Base-by-base conservation (phyloP, 768 basidiomycete genomes). In the Terana coerulea region DNA sequence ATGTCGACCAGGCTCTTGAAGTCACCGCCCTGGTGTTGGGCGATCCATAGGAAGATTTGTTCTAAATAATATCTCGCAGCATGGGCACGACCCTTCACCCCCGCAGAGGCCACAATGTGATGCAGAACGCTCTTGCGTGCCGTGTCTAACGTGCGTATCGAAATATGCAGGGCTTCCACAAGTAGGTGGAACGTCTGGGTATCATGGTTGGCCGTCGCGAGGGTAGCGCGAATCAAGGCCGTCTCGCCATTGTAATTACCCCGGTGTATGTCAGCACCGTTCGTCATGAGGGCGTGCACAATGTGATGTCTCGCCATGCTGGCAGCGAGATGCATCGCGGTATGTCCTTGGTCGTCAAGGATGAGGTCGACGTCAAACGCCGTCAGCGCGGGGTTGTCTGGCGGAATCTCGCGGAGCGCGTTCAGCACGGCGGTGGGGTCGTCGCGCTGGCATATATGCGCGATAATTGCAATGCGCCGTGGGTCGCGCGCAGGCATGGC, bases 171-270 rank as follows among this genome's bases (percentile, higher is more conserved):
- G 21, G 74, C 69, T 12, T 75, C 67, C 21, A 93, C 80, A 17
- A 95, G 73, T 2, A 69, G 63, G 39, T 77, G 72, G 69, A 98
- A 95, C 4, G 80, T 75, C 60, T 93, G 87, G 34, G 71, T 77
- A 56, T 95, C 93, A 43, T 79, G 86, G 61, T 86, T 87, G 65
- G 93, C 86, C 21, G 91, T 93, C 8, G 95, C 86, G 52, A 98
- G 79, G 52, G 91, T 87, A 5, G 95, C 88, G 34, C 95, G 87
- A 25, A 97, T 91, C 26, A 99, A 80, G 1, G 97, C 86, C 0
- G 95, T 98, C 68, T 99, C 97, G 40, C 97, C 95, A 4, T 87
- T 80, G 63, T 86, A 86, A 69, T 98, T 98, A 1, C 97, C 97
- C 7, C 92, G 81, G 60, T 92, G 81, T 14, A 92, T 74, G 65